phyloP scores from a whole-genome alignment of 2,329 filamentous ascomycete genomes.

The Hortaea sp. region DNA sequence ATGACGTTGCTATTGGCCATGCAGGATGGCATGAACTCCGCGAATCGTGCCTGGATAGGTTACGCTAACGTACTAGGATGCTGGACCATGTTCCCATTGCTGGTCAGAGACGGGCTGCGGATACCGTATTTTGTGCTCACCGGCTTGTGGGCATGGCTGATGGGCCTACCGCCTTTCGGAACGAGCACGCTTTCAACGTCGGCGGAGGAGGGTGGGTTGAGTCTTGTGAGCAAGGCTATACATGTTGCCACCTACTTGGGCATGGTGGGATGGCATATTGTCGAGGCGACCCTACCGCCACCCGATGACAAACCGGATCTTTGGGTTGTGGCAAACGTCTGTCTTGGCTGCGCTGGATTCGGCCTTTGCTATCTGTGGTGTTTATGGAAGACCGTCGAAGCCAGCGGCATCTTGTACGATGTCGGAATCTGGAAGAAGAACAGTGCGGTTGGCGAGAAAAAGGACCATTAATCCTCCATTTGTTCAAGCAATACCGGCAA shows the following conservation, averaged over 20 bases:
- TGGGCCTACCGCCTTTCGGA: slow-evolving; percentile 74
- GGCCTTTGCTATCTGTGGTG: slow-evolving; percentile 87
- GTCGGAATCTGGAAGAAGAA: slow-evolving; percentile 9
- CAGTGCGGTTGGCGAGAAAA: slow-evolving; percentile 4
- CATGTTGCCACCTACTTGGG: slow-evolving; percentile 66
- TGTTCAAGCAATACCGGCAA: no score
- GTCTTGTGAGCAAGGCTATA: slow-evolving; percentile 46
- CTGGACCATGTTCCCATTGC: slow-evolving; percentile 90
- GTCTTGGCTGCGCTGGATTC: slow-evolving; percentile 77
- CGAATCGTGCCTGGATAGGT: slow-evolving; percentile 81
- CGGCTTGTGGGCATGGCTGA: slow-evolving; percentile 79
- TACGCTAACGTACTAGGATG: slow-evolving; percentile 82
- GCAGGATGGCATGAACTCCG: slow-evolving; percentile 64
- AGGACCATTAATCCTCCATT: slow-evolving; percentile 8
- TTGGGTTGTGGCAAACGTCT: slow-evolving; percentile 87
- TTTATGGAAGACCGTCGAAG: slow-evolving; percentile 54
- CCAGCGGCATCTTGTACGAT: slow-evolving; percentile 41
- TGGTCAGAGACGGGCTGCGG: slow-evolving; percentile 71
- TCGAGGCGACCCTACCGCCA: slow-evolving; percentile 57
- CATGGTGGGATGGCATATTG: slow-evolving; percentile 74
- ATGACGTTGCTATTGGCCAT: slow-evolving; percentile 83
- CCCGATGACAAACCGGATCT: slow-evolving; percentile 77
- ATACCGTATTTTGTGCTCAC: slow-evolving; percentile 80
- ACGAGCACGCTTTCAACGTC: slow-evolving; percentile 49
- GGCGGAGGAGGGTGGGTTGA: slow-evolving; percentile 12